phyloP scores from a whole-genome alignment of 768 basidiomycete species.

The Mycena amicta region DNA sequence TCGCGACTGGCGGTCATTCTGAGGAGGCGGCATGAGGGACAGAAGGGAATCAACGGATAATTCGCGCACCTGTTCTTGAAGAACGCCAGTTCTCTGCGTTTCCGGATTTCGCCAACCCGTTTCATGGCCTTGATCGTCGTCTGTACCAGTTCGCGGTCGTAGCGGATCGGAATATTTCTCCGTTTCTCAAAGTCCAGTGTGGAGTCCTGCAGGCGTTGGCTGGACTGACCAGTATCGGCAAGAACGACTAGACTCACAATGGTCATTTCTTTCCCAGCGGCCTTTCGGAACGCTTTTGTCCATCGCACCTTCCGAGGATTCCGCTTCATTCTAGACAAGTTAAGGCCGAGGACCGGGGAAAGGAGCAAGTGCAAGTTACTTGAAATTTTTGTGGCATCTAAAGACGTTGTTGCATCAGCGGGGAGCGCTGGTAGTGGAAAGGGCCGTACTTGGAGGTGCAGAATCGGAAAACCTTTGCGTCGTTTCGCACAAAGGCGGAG shows the following conservation, averaged over 20 bases:
- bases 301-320: conserved; percentile 98
- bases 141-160: conserved; percentile 90
- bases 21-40: too few relatives aligned
- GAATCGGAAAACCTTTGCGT: conserved; percentile 97
- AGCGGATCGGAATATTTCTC: conserved; percentile 94
- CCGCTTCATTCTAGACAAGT: conserved; percentile 84
- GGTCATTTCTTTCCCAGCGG: conserved; percentile 99
- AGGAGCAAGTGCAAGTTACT: conserved; percentile 50
- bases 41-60: too few relatives aligned
- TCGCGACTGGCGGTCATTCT: conserved; percentile 87
- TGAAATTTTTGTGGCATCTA: conserved; percentile 99
- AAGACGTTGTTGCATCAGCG: conserved; percentile 14
- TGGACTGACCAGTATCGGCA: not conserved
- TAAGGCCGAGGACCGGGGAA: conserved; percentile 1
- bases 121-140: conserved; percentile 97
- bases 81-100: conserved; percentile 89
- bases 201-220: conserved; percentile 66
- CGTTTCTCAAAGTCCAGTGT: conserved; percentile 99
- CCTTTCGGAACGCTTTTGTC: conserved; percentile 99
- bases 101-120: conserved; percentile 89
- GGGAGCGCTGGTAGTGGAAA: not conserved
- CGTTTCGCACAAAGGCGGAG: conserved; percentile 95
- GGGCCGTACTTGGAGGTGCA: conserved; percentile 89
- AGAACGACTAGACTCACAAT: conserved; percentile 60
- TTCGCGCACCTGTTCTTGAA: conserved; percentile 88